Conservation (phyloP, 108 stramenopile genomes). For the Nitzschia sp. region DNA sequence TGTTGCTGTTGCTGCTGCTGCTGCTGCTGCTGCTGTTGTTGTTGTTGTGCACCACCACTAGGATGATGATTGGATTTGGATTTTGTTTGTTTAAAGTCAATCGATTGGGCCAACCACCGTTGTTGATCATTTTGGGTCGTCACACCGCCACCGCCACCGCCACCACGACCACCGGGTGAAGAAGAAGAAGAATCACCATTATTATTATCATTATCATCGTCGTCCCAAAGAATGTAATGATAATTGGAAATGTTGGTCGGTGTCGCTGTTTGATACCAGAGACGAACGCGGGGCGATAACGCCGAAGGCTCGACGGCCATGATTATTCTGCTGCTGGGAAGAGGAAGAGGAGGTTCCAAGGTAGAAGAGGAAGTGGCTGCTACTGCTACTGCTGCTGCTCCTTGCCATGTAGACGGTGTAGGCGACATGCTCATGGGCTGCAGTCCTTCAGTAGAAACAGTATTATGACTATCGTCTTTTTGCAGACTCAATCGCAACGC, state of each 20-base stretch:
- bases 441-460: background rate
- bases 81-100: conserved; percentile 21
- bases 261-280: background rate
- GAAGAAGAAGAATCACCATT: too few species aligned
- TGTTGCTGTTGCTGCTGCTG: background rate
- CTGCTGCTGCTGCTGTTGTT: too few species aligned
- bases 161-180: too few species aligned
- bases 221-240: conserved; percentile 1
- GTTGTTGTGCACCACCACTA: background rate
- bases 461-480: background rate
- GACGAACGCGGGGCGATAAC: background rate
- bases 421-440: too few species aligned
- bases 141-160: too few species aligned
- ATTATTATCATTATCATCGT: too few species aligned
- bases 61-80: conserved; percentile 7
- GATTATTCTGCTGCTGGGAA: too few species aligned
- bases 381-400: background rate
- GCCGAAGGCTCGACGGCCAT: background rate
- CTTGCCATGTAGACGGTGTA: too few species aligned
- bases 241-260: conserved; percentile 5
- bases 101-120: conserved; percentile 66
- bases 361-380: background rate
- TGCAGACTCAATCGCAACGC: conserved; percentile 35
- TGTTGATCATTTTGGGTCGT: conserved; percentile 64
- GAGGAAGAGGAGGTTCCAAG: background rate